A percentile compares a stretch with the other conserved stretches of the same genome.
Evolutionary conservation across 805 yeast genomes (phyloP).

Genomic region (Candida qinlingensis): DNA sequence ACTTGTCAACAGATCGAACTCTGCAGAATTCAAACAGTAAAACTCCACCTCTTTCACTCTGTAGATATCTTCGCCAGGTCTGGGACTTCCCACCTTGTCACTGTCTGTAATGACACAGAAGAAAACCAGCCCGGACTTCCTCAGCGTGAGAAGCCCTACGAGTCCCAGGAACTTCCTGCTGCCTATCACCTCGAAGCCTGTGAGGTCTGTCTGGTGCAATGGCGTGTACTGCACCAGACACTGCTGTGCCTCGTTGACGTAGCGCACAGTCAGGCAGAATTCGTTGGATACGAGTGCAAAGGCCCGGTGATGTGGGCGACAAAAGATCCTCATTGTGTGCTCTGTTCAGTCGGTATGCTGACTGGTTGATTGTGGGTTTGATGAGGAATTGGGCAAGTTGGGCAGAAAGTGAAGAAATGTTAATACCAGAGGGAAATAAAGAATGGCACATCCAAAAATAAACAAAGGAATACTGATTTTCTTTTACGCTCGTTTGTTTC

Average conservation of each 20-base stretch:
- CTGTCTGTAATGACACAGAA: constrained; percentile 54
- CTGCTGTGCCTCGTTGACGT: constrained; percentile 22
- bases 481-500: no score
- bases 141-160: constrained; percentile 53
- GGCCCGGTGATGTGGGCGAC: constrained; percentile 63
- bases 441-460: no score
- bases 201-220: constrained; percentile 32
- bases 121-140: constrained; percentile 40
- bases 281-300: constrained; percentile 57
- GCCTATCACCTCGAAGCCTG: constrained; percentile 35
- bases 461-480: not conserved
- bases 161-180: constrained; percentile 43
- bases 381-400: not conserved
- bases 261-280: constrained; percentile 56
- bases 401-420: not conserved
- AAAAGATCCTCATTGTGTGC: constrained; percentile 23
- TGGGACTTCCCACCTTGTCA: constrained; percentile 53
- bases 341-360: not conserved
- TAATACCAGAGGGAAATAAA: not conserved
- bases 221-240: constrained; percentile 51
- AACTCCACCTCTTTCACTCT: constrained; percentile 58
- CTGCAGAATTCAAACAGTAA: constrained; percentile 54
- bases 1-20: constrained; percentile 37
- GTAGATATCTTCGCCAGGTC: constrained; percentile 46
- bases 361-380: not conserved